Base-by-base conservation (phyloP, 2,329 filamentous ascomycete genomes). In the Ramularia collo-cygni region DNA sequence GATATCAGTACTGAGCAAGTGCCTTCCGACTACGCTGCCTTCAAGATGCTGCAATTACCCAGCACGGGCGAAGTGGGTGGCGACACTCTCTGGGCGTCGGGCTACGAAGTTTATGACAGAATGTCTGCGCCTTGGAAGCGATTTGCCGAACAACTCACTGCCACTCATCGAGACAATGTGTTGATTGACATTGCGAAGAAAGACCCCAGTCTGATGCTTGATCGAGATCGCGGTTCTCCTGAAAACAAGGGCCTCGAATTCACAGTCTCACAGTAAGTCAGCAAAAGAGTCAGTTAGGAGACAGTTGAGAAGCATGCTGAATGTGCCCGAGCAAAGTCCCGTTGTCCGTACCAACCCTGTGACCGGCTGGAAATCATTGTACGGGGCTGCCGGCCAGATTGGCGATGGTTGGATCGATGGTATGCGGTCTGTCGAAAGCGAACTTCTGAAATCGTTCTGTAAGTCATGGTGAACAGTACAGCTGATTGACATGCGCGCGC, bases 1-100 rank as follows among this genome's bases (percentile, higher is more conserved):
- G 79, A 83, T 46, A 81, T 83, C 48, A 71, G 74, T 1, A 84
- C 81, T 43, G 80, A 84, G 61, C 72, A 72, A 0, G 64, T 75
- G 3, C 80, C 81, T 0, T 70, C 71, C 6, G 79, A 84, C 55
- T 84, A 83, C 51, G 70, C 78, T 0, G 67, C 74, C 1, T 63
- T 83, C n/a, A 70, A 76, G 19, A 61, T 81, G 1, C 71, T 69
- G 3, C 62, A 75, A 35, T 60, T 81, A 0, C 77, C 77, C 1
- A n/a, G n/a, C n/a, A n/a, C n/a, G n/a, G n/a, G n/a, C n/a, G 64
- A 65, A 31, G 76, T 76, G 16, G 52, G 55, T 28, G 51, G 51
- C 24, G 54, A 80, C 57, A 82, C 80, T 0, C 69, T 83, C 4
- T 83, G 79, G 77, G 79, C 79, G 0, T 79, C 76, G 1, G 77